Evolutionary conservation across 169 alveolate species (phyloP), one percentile per base, ranked within the genome.

Genomic region (Eimeria acervulina): DNA sequence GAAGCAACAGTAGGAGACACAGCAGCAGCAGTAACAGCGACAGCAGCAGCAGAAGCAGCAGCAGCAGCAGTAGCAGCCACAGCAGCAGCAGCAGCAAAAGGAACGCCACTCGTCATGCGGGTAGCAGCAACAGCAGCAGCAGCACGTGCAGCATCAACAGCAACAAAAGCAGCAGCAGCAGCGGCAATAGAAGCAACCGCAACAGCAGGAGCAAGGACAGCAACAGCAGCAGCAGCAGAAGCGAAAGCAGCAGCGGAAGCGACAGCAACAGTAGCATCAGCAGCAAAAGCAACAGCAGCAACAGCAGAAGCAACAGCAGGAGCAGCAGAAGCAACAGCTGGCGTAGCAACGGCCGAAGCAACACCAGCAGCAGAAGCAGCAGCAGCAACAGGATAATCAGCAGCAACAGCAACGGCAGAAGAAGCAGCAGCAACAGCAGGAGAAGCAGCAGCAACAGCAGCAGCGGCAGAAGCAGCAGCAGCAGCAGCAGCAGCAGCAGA

Each of bases 401-500:
- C n/a, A n/a, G n/a, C n/a, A n/a, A n/a, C n/a, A n/a, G n/a, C n/a
- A n/a, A n/a, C n/a, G n/a, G 55, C 55, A 47, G 55, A 5, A 47
- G 55, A 12, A 47, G 55, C 55, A 47, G 55, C 55, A 7, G 55
- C 55, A 12, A 12, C 55, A 47, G 5, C 55, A 47, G 12, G 55
- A 47, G 55, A 12, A 5, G 5, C 12, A 5, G 15, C 84, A 26
- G 84, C 84, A 1, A 10, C 84, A 72, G 47, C 42, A 72, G 47
- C 84, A 33, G 51, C 7, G 42, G n/a, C 17, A n/a, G n/a, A 26
- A 13, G 7, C 28, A 72, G 23, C 51, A 1, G 84, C 52, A 8
- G 85, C 85, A 15, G 55, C 85, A 31, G 85, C 85, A 38, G 85
- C 85, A 74, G 15, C 78, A n/a, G 55, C 55, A n/a, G n/a, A n/a